Evolutionary conservation across 441 rosid species (phyloP).

Genomic region (Croton setiger): DNA sequence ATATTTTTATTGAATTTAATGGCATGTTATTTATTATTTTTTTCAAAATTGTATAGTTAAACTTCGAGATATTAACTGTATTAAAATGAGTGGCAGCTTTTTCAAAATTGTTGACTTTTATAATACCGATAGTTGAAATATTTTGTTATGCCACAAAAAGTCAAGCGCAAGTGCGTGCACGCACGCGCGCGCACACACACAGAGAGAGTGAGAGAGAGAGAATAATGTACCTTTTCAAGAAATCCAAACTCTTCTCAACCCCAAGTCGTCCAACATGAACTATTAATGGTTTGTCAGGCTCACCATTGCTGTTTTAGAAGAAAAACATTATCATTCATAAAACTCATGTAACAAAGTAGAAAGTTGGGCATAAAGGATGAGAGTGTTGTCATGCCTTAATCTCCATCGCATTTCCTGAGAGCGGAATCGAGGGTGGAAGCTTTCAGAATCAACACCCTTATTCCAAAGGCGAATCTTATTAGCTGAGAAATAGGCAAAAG

Average conservation of each 20-base stretch:
- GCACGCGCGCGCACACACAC: too few relatives aligned
- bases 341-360: constrained; percentile 4
- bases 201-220: background rate
- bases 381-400: constrained; percentile 46
- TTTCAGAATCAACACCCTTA: constrained; percentile 95
- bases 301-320: constrained; percentile 63
- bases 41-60: too few relatives aligned
- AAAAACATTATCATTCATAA: constrained; percentile 20
- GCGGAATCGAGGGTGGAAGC: constrained; percentile 75
- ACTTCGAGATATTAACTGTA: too few relatives aligned
- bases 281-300: constrained; percentile 85
- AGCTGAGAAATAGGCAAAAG: constrained; percentile 39
- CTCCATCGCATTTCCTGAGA: constrained; percentile 79
- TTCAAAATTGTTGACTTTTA: too few relatives aligned
- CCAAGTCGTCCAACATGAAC: constrained; percentile 96
- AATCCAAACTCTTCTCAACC: constrained; percentile 96
- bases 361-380: constrained; percentile 5
- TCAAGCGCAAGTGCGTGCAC: too few relatives aligned
- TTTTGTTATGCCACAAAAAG: background rate
- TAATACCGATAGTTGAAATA: background rate
- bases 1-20: too few relatives aligned
- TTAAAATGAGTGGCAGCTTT: too few relatives aligned
- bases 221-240: constrained; percentile 52
- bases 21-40: too few relatives aligned
- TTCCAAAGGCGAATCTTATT: constrained; percentile 95